A percentile compares a stretch with the other conserved stretches of the same genome.
phyloP scores from a whole-genome alignment of 2,329 filamentous ascomycete species.

The Fusarium sterilihyphosum region DNA sequence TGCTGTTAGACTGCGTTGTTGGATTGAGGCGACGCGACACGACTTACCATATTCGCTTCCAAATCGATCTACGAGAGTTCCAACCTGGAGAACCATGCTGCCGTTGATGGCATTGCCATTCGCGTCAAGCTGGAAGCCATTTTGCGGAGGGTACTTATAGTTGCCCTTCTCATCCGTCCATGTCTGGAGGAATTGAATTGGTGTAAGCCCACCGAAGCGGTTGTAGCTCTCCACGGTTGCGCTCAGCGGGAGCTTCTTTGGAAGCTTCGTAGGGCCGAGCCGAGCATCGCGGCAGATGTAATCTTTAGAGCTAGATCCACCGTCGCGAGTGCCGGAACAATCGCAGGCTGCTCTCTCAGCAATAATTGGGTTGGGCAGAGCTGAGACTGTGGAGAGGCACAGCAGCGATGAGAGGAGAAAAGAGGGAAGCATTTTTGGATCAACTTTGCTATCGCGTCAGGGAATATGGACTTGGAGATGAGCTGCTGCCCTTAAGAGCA shows the following conservation, averaged over 20 bases:
- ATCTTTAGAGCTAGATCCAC: constrained; percentile 7
- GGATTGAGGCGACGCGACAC: not conserved
- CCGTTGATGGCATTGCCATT: constrained; percentile 51
- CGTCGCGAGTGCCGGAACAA: constrained; percentile 37
- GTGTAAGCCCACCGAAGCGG: constrained; percentile 53
- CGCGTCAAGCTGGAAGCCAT: constrained; percentile 53
- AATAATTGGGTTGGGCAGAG: constrained; percentile 12
- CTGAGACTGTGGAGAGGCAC: constrained; percentile 26
- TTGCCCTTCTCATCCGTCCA: constrained; percentile 45
- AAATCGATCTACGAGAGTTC: constrained; percentile 59
- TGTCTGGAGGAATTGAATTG: constrained; percentile 51
- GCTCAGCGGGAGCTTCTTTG: constrained; percentile 48
- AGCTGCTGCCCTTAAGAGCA: not conserved
- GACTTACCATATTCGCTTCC: constrained; percentile 54
- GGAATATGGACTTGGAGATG: too few relatives aligned
- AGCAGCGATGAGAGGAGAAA: constrained; percentile 24
- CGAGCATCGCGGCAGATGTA: constrained; percentile 52
- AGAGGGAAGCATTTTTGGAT: constrained; percentile 28
- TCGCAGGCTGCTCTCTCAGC: constrained; percentile 25
- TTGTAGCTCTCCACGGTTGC: constrained; percentile 47
- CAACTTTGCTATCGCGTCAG: not conserved
- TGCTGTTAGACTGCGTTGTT: not conserved
- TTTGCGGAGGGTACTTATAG: constrained; percentile 52
- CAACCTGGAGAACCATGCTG: constrained; percentile 51
- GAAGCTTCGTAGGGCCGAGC: constrained; percentile 50